Conservation (phyloP, 2,329 filamentous ascomycete genomes). For the Magnaporthiopsis rhizophila region DNA sequence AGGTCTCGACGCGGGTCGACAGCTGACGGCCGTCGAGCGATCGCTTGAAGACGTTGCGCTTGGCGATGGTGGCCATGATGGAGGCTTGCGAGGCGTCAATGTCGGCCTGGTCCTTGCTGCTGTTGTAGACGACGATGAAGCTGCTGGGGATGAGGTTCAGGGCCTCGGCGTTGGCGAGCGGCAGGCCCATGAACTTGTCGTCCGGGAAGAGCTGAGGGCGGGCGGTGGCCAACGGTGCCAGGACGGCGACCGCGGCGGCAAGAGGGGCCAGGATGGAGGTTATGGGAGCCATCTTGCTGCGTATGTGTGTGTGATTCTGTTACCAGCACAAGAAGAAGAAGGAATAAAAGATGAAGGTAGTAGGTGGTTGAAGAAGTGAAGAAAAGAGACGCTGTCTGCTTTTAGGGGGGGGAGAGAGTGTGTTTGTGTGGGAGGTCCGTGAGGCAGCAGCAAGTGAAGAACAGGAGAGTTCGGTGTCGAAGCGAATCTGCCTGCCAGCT, state of each 20-base stretch:
- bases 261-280: conserved; percentile 11
- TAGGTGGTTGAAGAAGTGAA: not conserved
- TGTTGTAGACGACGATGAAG: conserved; percentile 60
- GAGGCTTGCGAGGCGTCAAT: conserved; percentile 41
- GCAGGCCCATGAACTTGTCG: conserved; percentile 25
- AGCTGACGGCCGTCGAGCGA: conserved; percentile 37
- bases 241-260: conserved; percentile 8
- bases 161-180: conserved; percentile 41
- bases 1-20: conserved; percentile 37
- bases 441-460: not conserved
- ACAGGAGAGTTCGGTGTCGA: not conserved
- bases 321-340: too few relatives aligned
- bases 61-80: conserved; percentile 41
- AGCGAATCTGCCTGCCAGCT: conserved; percentile 6
- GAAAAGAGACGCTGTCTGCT: conserved; percentile 3
- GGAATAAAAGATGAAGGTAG: too few relatives aligned
- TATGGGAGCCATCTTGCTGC: conserved; percentile 16
- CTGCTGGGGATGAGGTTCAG: conserved; percentile 43
- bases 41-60: conserved; percentile 49
- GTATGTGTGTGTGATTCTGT: too few relatives aligned
- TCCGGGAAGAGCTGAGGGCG: not conserved
- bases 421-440: not conserved
- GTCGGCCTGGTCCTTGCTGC: conserved; percentile 36
- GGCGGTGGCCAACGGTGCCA: conserved; percentile 6
- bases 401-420: not conserved